Base-by-base conservation (phyloP, 306 rosid genomes). In the Sicyos edulis region DNA sequence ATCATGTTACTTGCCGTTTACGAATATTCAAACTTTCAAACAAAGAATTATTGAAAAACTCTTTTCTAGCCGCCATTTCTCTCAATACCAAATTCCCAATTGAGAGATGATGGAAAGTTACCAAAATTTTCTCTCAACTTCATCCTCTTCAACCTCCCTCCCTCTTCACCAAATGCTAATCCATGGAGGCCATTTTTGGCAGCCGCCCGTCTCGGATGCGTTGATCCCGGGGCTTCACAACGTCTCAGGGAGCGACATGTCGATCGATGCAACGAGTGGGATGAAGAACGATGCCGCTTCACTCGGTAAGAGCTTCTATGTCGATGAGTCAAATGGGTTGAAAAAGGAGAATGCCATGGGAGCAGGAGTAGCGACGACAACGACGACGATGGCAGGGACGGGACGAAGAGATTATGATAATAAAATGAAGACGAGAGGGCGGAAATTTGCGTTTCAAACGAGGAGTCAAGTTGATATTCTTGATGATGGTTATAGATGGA, bases 391-490 rank as follows among this genome's bases (percentile, higher is more conserved):
- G 22, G 2, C 2, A 70, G 47, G 0, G 59, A 4, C 7, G 10
- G 53, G 51, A 19, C 37, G 14, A 52, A 7, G 26, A 58, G 64
- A 47, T 40, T 13, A 7, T 19, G 65, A 74, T 15, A 52, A 64
- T 70, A 65, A 50, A n/a, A 74, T 26, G 59, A 74, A 74, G 70
- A 60, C 14, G 24, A 61, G 51, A 14, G 50, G n/a, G 4, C 49
- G 57, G 10, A 61, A 34, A 51, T 50, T 26, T 17, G 71, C 71
- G 6, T 74, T 74, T 61, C 77, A 74, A 51, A 74, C 77, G 4
- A 74, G 77, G 24, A 74, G 77, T 50, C 77, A 74, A 29, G 77
- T 74, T 61, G 77, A 74, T 61, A 74, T 74, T 40, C 77, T 74
- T 16, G 77, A 74, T 16, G 77, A 74, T 74, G 77, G 77, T 16